A percentile compares a stretch with the other conserved stretches of the same genome.
These are phyloP conservation scores for Acanthamoeba castellanii DNA, from an alignment of 208 protist species.

Conservation along the genomic window DNA sequence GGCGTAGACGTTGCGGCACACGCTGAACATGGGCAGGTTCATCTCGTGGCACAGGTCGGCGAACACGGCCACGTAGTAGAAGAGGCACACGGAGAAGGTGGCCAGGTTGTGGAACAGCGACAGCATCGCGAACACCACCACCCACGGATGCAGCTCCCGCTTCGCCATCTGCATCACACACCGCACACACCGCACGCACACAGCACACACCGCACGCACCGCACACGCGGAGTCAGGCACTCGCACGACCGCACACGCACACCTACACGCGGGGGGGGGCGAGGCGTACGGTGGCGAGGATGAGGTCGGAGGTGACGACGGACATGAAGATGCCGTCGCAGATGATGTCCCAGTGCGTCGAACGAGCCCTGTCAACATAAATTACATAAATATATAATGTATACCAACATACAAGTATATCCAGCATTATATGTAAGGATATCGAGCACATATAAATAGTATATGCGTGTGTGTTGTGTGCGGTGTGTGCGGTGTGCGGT, in stretches of 20 bases:
- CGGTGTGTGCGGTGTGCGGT: no score
- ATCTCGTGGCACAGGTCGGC: slow-evolving; percentile 90
- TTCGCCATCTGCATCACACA: slow-evolving; percentile 91
- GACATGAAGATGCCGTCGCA: slow-evolving; percentile 92
- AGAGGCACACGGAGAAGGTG: slow-evolving; percentile 82
- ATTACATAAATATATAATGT: no score
- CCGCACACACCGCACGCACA: no score
- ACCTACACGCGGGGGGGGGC: no score
- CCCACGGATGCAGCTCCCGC: slow-evolving; percentile 85
- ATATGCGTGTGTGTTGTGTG: no score
- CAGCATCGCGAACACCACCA: slow-evolving; percentile 91
- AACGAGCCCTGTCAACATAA: slow-evolving; percentile 32
- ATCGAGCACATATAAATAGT: background rate
- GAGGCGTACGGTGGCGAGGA: slow-evolving; percentile 86
- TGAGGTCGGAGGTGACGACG: slow-evolving; percentile 92
- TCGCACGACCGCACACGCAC: no score
- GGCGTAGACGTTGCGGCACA: slow-evolving; percentile 92
- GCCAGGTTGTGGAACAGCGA: slow-evolving; percentile 93
- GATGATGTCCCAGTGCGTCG: slow-evolving; percentile 90
- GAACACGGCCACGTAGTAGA: slow-evolving; percentile 92
- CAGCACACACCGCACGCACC: no score
- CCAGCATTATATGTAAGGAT: no score
- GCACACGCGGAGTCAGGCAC: no score
- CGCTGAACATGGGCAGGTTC: slow-evolving; percentile 94
- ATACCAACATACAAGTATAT: background rate